Percentiles rank a stretch among this genome's conserved stretches.
These are phyloP conservation scores for Ophiorrhiza pumila DNA, from an alignment of 257 asterid species.

Conservation along the genomic window DNA sequence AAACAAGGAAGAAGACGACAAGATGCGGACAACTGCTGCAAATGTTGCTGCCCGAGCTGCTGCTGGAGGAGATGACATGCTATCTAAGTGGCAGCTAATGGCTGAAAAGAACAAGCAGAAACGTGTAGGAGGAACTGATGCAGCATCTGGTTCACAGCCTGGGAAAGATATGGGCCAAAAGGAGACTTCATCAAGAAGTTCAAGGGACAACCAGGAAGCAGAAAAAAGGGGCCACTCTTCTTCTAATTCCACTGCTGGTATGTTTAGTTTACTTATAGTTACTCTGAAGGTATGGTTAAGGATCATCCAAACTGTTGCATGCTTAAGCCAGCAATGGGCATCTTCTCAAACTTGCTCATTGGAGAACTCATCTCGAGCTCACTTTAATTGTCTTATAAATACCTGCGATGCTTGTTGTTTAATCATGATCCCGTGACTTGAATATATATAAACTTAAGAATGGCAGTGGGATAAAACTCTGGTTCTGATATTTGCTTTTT, in stretches of 20 bases:
- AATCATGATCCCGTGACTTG: not conserved
- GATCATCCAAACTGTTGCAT: not conserved
- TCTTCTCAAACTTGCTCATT: not conserved
- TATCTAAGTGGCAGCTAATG: slow-evolving; percentile 91
- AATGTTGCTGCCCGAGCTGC: slow-evolving; percentile 99
- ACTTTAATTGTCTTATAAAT: not conserved
- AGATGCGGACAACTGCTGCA: slow-evolving; percentile 96
- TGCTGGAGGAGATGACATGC: slow-evolving; percentile 88
- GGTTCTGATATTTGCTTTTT: not conserved
- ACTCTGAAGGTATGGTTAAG: not conserved
- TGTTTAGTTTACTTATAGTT: slow-evolving; percentile 18
- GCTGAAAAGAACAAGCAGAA: slow-evolving; percentile 81
- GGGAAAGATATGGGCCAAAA: slow-evolving; percentile 50
- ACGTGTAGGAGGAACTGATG: slow-evolving; percentile 68
- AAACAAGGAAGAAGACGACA: slow-evolving; percentile 94
- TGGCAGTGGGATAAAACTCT: not conserved
- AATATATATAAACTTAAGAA: not conserved
- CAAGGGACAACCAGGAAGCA: slow-evolving; percentile 59
- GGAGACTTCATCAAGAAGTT: slow-evolving; percentile 40
- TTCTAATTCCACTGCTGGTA: slow-evolving; percentile 53
- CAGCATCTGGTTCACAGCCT: slow-evolving; percentile 52
- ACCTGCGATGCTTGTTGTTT: not conserved
- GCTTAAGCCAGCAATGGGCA: not conserved
- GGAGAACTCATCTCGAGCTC: not conserved
- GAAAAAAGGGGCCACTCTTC: slow-evolving; percentile 59